These are phyloP conservation scores for Talaromyces proteolyticus DNA, from an alignment of 495 filamentous ascomycete species.

Conservation along the genomic window DNA sequence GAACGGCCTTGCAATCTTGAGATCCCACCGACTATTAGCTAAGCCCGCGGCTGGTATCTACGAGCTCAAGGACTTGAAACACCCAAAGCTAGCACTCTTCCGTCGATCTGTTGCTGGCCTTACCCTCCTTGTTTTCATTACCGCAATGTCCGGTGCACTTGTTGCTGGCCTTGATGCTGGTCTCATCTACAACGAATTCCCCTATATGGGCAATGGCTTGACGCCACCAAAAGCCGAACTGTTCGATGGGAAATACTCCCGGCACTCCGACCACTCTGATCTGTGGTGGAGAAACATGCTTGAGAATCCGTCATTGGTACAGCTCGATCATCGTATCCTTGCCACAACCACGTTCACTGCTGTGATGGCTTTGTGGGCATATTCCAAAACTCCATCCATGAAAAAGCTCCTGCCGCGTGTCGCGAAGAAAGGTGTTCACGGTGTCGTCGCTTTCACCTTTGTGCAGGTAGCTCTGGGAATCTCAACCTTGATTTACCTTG, in stretches of 20 bases:
- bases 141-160: slow-evolving; percentile 86
- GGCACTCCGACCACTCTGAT: slow-evolving; percentile 67
- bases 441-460: slow-evolving; percentile 75
- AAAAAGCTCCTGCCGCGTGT: slow-evolving; percentile 56
- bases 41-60: slow-evolving; percentile 51
- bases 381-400: slow-evolving; percentile 58
- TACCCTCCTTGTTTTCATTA: slow-evolving; percentile 72
- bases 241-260: slow-evolving; percentile 79
- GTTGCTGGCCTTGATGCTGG: slow-evolving; percentile 95
- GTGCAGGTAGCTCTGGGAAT: slow-evolving; percentile 84
- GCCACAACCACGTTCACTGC: slow-evolving; percentile 84
- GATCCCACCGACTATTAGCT: slow-evolving; percentile 60
- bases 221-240: slow-evolving; percentile 78
- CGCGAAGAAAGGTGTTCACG: slow-evolving; percentile 65
- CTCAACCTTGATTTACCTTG: slow-evolving; percentile 84
- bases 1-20: slow-evolving; percentile 80
- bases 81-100: slow-evolving; percentile 64
- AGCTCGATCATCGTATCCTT: slow-evolving; percentile 90
- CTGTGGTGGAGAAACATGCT: slow-evolving; percentile 94
- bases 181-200: slow-evolving; percentile 97
- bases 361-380: slow-evolving; percentile 71
- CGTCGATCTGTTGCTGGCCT: slow-evolving; percentile 68
- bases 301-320: slow-evolving; percentile 91
- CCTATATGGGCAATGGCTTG: slow-evolving; percentile 82
- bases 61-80: slow-evolving; percentile 50